Percentiles rank a stretch among this genome's conserved stretches.
Evolutionary conservation across 192 early-diverging fungal species (phyloP).

Genomic region (Martensiomyces pterosporus): DNA sequence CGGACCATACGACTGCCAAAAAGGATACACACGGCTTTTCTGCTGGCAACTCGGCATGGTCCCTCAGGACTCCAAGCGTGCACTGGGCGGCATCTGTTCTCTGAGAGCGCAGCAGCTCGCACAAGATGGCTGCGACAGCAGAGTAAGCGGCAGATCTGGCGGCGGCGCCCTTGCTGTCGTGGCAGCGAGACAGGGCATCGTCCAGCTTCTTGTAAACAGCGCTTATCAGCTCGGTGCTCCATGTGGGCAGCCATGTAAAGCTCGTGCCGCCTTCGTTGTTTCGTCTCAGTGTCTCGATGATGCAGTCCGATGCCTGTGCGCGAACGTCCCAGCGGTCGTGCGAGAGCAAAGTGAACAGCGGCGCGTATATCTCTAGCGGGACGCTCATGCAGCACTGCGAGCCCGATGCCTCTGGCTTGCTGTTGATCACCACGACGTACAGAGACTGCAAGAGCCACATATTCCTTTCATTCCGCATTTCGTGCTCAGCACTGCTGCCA

Average conservation of each 20-base stretch:
- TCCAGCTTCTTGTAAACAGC: slow-evolving; percentile 28
- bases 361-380: slow-evolving; percentile 20
- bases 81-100: slow-evolving; percentile 1
- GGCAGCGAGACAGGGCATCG: slow-evolving; percentile 6
- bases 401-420: background rate
- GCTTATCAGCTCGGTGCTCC: slow-evolving; percentile 4
- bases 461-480: too few relatives aligned
- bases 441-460: slow-evolving; percentile 29
- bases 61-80: slow-evolving; percentile 14
- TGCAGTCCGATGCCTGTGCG: slow-evolving; percentile 36
- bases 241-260: slow-evolving; percentile 5
- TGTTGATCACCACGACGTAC: slow-evolving; percentile 15
- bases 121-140: slow-evolving; percentile 12
- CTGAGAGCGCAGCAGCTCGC: slow-evolving; percentile 16
- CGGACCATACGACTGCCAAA: slow-evolving; percentile 24
- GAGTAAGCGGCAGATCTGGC: slow-evolving; percentile 11
- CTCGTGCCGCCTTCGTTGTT: background rate
- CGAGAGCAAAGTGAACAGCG: slow-evolving; percentile 37
- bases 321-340: slow-evolving; percentile 11
- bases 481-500: background rate
- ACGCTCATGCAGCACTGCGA: background rate
- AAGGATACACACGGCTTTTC: slow-evolving; percentile 23
- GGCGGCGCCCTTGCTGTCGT: background rate
- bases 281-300: slow-evolving; percentile 27
- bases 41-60: slow-evolving; percentile 4